phyloP scores from a whole-genome alignment of 495 filamentous ascomycete genomes.

The Corynascus novoguineensis region DNA sequence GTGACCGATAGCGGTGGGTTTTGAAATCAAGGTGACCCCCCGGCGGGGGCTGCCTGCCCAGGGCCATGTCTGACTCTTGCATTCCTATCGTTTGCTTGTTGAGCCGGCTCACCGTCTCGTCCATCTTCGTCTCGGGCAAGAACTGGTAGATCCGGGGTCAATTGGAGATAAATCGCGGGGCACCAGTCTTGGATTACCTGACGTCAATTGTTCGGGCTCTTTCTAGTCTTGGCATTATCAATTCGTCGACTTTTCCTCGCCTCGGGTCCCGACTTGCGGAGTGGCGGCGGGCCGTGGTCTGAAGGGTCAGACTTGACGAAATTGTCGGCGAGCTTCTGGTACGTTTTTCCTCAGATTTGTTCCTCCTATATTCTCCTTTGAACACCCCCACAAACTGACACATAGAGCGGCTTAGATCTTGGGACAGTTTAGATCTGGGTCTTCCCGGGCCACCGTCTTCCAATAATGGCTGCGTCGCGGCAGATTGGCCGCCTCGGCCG shows the following conservation, averaged over 20 bases:
- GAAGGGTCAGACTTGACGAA: neutral
- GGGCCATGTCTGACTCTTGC: neutral
- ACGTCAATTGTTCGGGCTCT: constrained; percentile 7
- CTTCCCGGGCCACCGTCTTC: neutral
- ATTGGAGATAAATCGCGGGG: neutral
- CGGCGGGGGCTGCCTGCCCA: neutral
- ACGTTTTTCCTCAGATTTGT: neutral
- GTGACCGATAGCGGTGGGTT: constrained; percentile 23
- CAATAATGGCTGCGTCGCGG: constrained; percentile 18
- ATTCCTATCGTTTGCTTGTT: neutral
- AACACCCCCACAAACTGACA: neutral
- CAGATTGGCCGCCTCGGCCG: constrained; percentile 27
- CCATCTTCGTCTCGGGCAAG: neutral
- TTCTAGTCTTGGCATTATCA: constrained; percentile 8
- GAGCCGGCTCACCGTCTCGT: neutral
- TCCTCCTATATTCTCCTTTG: neutral
- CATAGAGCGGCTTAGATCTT: too few species aligned
- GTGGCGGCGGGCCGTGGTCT: constrained; percentile 1
- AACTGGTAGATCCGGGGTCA: constrained; percentile 3
- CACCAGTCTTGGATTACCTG: neutral
- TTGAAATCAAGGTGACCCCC: neutral
- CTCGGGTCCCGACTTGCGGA: neutral
- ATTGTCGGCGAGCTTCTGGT: neutral
- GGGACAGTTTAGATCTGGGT: neutral
- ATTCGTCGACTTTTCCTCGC: neutral